These are phyloP conservation scores for Prunus persica DNA, from an alignment of 306 rosid species.

Conservation along the genomic window DNA sequence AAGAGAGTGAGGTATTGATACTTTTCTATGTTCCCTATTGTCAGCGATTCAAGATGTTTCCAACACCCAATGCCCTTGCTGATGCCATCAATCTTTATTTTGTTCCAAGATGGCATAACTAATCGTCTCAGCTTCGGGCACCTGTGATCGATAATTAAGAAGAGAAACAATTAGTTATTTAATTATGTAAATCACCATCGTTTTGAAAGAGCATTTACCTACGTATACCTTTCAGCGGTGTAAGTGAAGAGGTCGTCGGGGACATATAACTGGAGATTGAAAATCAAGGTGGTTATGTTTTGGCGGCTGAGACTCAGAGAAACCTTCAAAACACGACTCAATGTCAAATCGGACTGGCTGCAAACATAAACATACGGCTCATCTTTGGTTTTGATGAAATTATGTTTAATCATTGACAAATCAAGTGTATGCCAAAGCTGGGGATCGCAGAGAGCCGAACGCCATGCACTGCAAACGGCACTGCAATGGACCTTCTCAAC, in stretches of 20 bases:
- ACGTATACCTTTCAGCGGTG: slow-evolving; percentile 61
- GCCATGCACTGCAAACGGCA: slow-evolving; percentile 63
- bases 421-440: slow-evolving; percentile 65
- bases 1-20: slow-evolving; percentile 38
- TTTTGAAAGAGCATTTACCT: no score
- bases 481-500: slow-evolving; percentile 17
- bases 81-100: slow-evolving; percentile 62
- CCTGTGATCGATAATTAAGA: slow-evolving; percentile 32
- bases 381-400: slow-evolving; percentile 60
- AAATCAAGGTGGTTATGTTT: slow-evolving; percentile 48
- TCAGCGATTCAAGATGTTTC: slow-evolving; percentile 64
- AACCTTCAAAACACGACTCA: slow-evolving; percentile 58
- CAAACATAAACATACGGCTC: slow-evolving; percentile 68
- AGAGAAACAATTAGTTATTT: slow-evolving; percentile 13
- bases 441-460: slow-evolving; percentile 57
- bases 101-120: slow-evolving; percentile 76
- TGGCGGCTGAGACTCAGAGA: slow-evolving; percentile 60
- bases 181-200: no score
- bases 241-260: slow-evolving; percentile 64
- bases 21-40: slow-evolving; percentile 56
- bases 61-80: slow-evolving; percentile 58
- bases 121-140: slow-evolving; percentile 55
- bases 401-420: slow-evolving; percentile 53
- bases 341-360: slow-evolving; percentile 48
- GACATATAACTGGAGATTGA: slow-evolving; percentile 36